phyloP scores from a whole-genome alignment of 306 rosid species.

The Oxytropis ochrocephala region DNA sequence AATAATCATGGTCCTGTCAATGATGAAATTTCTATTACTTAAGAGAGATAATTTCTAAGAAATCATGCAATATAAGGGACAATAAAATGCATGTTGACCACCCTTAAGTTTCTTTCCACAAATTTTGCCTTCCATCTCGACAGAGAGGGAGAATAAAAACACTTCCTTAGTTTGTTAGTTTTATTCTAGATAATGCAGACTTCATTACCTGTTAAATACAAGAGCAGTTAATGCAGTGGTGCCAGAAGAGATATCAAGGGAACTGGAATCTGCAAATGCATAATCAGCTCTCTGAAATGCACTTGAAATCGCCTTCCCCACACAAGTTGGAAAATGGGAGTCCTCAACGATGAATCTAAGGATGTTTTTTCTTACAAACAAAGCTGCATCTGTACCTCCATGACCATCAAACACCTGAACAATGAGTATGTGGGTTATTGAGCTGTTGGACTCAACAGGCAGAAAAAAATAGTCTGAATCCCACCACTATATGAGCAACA shows the following conservation, averaged over 20 bases:
- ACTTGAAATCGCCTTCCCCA: conserved; percentile 57
- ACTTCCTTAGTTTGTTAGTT: neutral
- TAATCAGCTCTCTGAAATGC: conserved; percentile 74
- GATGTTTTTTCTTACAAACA: conserved; percentile 60
- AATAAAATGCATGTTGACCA: neutral
- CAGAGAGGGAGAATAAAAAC: neutral
- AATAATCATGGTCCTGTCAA: conserved; percentile 54
- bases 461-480: neutral
- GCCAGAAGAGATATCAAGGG: conserved; percentile 79
- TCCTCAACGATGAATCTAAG: conserved; percentile 67
- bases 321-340: conserved; percentile 50
- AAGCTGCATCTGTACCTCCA: conserved; percentile 76
- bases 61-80: neutral
- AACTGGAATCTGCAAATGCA: conserved; percentile 69
- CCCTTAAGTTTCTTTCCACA: neutral
- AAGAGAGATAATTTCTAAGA: neutral
- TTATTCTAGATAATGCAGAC: neutral
- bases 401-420: conserved; percentile 83
- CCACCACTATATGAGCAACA: neutral
- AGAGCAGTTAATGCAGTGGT: conserved; percentile 76
- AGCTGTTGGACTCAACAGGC: neutral
- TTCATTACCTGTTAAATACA: conserved; percentile 51
- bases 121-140: neutral
- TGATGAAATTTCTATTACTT: neutral
- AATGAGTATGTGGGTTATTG: conserved; percentile 3